Evolutionary conservation across 192 early-diverging fungal genomes (phyloP), one percentile per base, ranked within the genome.

Genomic region (Rhizophagus sp.): DNA sequence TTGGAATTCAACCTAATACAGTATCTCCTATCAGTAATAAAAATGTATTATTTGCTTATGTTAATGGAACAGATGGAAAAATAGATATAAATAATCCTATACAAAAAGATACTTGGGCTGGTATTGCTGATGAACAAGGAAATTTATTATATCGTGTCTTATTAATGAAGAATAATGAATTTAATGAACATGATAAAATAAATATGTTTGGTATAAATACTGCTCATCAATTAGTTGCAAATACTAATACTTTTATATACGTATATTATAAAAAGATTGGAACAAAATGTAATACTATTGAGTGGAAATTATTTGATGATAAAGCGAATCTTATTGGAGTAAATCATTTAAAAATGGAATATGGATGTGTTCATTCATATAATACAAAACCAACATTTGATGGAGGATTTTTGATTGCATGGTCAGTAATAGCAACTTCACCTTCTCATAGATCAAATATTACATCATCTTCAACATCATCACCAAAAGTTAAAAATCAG

Each of bases 71-170:
- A 4, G 8, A 30, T 3, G 12, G 11, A 68, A 39, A 33, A 5
- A 6, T 13, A 34, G 66, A 68, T 68, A 12, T 30, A 17, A 39
- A 17, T 4, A 68, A 68, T 68, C 66, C 66, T 2, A 39, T 68
- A 19, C 66, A 68, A 33, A 39, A 68, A 68, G 66, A 68, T 68
- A 68, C 66, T 19, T 68, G 66, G 66, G 66, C 66, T 33, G 66
- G 66, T 19, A 68, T 68, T 19, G 66, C 66, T 12, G 66, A 68
- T 36, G 66, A 68, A 68, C 27, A 68, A 34, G 66, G 66, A 39
- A 68, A 68, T 5, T 68, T 68, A 68, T 68, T 68, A 19, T 10
- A 68, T 33, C 25, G 10, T 68, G 66, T 68, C 1, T 34, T 68
- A 17, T 68, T 68, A 19, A 68, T 39, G 66, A 30, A 68, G 17